Evolutionary conservation across 2,329 filamentous ascomycete genomes (phyloP), one percentile per base, ranked within the genome.

Genomic region (Amphichorda felina): DNA sequence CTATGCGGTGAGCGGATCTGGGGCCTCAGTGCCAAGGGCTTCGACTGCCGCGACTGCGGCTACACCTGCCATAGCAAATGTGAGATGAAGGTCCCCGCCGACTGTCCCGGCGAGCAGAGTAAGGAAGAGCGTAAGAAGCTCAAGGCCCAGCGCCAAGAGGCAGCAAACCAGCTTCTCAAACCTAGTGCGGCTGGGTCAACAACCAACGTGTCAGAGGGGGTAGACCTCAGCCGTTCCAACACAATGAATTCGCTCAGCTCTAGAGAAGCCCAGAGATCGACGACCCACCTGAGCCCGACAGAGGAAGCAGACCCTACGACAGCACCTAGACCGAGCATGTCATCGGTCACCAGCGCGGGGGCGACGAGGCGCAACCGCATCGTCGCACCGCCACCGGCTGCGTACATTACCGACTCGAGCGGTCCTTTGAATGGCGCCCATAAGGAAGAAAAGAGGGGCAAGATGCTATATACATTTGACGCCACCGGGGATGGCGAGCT

Each of bases 1-100:
- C 70, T 95, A 10, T 98, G 91, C 48, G 88, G 88, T 14, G 91
- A 98, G 53, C 76, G 91, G 19, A 94, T 98, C 54, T 98, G 91
- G 91, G 91, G 91, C 1, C 59, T 98, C 28, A 94, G 86, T 21
- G 89, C 91, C 26, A 98, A 98, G 60, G 91, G 91, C 0, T 93
- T 94, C 52, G 88, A 94, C 54, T 98, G 91, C 52, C 76, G 82
- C 46, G 89, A 96, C 56, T 98, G 91, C 51, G 91, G 93, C 24
- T 98, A 95, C 60, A 95, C 88, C 2, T 98, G 91, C 53, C 91
- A 98, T 60, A 93, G 80, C 66, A 98, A 98, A 62, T 98, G 91
- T 56, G 86, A 98, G 63, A 91, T 98, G 81, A 98, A 96, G 60
- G 91, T 96, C 0, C 87, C 91, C 1, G 83, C 91, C 7, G 85